Percentiles rank a stretch among this genome's conserved stretches.
These are phyloP conservation scores for Aureobasidium leucospermi DNA, from an alignment of 2,329 filamentous ascomycete species.

Conservation along the genomic window DNA sequence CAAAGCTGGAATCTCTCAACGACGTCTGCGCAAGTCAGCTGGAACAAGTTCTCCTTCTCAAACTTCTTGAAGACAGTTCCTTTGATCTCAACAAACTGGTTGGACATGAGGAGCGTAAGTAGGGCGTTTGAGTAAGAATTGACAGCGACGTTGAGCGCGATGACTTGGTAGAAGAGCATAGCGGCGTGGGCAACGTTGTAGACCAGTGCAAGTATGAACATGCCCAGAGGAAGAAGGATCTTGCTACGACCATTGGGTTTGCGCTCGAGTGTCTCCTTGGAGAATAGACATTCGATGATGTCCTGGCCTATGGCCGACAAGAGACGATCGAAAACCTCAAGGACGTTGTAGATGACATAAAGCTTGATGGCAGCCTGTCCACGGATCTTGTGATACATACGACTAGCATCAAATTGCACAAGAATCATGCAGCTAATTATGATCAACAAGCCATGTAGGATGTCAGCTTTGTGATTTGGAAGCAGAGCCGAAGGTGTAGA, in stretches of 20 bases:
- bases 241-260: slow-evolving; percentile 86
- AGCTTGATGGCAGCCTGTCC: slow-evolving; percentile 96
- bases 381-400: slow-evolving; percentile 96
- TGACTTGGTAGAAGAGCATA: slow-evolving; percentile 92
- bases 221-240: slow-evolving; percentile 76
- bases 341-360: slow-evolving; percentile 97
- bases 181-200: slow-evolving; percentile 88
- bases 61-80: slow-evolving; percentile 98
- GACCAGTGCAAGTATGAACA: slow-evolving; percentile 77
- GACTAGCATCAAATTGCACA: slow-evolving; percentile 87
- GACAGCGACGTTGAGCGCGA: slow-evolving; percentile 94
- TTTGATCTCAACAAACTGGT: slow-evolving; percentile 99
- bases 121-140: slow-evolving; percentile 98
- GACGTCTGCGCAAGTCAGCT: slow-evolving; percentile 91
- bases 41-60: slow-evolving; percentile 95
- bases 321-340: slow-evolving; percentile 85
- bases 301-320: slow-evolving; percentile 91
- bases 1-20: slow-evolving; percentile 96
- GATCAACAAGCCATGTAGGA: slow-evolving; percentile 84
- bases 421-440: slow-evolving; percentile 76
- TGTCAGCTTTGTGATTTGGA: slow-evolving; percentile 87
- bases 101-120: slow-evolving; percentile 84
- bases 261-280: slow-evolving; percentile 81
- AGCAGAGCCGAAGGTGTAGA: slow-evolving; percentile 79
- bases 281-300: slow-evolving; percentile 92